Evolutionary conservation across 306 rosid genomes (phyloP).

Genomic region (Quercus bicolor): DNA sequence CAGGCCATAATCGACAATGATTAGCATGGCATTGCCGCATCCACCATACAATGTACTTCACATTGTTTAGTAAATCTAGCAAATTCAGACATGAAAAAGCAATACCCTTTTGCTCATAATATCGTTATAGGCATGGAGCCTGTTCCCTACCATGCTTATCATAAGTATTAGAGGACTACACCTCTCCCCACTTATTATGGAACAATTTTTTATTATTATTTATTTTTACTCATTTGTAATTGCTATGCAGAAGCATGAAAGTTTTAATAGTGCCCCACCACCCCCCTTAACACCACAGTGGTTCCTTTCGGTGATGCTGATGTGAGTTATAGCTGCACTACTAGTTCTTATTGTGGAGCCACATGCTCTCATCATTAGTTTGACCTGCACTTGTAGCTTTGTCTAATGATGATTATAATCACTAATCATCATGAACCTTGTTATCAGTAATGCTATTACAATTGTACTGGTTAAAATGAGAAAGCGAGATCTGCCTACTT

Average conservation of each 20-base stretch:
- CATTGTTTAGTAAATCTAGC: background rate
- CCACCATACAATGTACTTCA: background rate
- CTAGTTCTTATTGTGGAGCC: slow-evolving; percentile 33
- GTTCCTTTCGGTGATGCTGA: slow-evolving; percentile 69
- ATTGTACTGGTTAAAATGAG: background rate
- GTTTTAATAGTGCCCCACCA: slow-evolving; percentile 23
- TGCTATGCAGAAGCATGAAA: slow-evolving; percentile 19
- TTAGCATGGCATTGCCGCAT: background rate
- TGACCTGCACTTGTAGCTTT: slow-evolving; percentile 47
- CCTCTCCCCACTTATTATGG: background rate
- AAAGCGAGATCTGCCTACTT: background rate
- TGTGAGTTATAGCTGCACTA: slow-evolving; percentile 26
- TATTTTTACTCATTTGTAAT: background rate
- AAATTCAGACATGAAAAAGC: background rate
- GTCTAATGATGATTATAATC: slow-evolving; percentile 43
- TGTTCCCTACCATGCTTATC: background rate
- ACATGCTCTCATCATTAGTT: slow-evolving; percentile 59
- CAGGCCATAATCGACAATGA: background rate
- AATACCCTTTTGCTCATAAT: background rate
- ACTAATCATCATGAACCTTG: slow-evolving; percentile 33
- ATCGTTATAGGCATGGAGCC: background rate
- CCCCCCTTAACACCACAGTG: slow-evolving; percentile 7
- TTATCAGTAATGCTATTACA: background rate
- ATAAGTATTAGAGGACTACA: background rate
- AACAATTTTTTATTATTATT: background rate